Base-by-base conservation (phyloP, 306 rosid genomes). In the Medicago truncatula region DNA sequence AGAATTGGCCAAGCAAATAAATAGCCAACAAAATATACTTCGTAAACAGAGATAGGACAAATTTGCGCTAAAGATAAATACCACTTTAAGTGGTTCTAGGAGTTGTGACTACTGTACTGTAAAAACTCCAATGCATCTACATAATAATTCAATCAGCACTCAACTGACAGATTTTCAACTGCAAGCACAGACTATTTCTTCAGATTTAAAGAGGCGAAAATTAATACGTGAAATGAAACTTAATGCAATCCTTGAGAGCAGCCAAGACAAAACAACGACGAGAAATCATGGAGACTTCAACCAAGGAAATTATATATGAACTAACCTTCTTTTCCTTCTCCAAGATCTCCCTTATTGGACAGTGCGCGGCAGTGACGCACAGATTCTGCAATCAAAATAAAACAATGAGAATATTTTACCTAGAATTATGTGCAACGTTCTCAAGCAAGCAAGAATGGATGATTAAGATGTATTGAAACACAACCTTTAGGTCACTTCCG, bases 401-500 rank as follows among this genome's bases (percentile, higher is more conserved):
- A 72, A 80, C 21, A 50, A 65, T 50, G 36, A 83, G 77, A 43
- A 71, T 36, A 70, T 28, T 41, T 63, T 39, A 49, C 59, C 54
- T 14, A 66, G 71, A 77, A 25, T 25, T 6, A 68, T 25, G 61
- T 43, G 79, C 47, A 39, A 61, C 49, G 46, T 75, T 71, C 80
- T 73, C 50, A 12, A 28, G 52, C 65, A 47, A 78, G 72, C 66
- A 72, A 77, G 28, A 76, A 49, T 38, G 49, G 50, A 73, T 59
- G 65, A 2, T 46, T 39, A 50, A 44, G 47, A 71, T 53, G 53
- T 28, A 78, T 15, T 52, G 34, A 78, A 41, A 71, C 43, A 70
- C 34, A 81, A 94, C 98, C 98, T 92, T 92, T 49, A 94, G 83
- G 78, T 94, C 98, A 84, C 98, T 92, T 75, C 97, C 97, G 1